phyloP scores from a whole-genome alignment of 768 basidiomycete genomes.

The Serendipita sp. region DNA sequence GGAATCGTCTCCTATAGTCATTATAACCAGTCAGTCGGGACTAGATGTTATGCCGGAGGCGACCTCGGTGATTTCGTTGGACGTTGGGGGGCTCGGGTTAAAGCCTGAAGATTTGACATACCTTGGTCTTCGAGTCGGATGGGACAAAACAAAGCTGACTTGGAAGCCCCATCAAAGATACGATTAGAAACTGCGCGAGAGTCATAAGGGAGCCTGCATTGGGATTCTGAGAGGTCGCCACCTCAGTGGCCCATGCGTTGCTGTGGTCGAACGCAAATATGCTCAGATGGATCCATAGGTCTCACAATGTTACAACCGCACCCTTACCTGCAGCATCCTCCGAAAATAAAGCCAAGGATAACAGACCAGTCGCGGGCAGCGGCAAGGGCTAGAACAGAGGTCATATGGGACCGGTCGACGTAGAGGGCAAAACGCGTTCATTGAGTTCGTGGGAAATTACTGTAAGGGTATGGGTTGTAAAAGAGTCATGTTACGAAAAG shows the following conservation, averaged over 20 bases:
- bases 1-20: background rate
- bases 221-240: constrained; percentile 50
- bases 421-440: background rate
- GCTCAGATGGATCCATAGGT: background rate
- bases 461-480: background rate
- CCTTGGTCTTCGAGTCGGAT: background rate
- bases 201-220: constrained; percentile 72
- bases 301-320: constrained; percentile 8
- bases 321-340: constrained; percentile 69
- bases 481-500: background rate
- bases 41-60: background rate
- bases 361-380: constrained; percentile 34
- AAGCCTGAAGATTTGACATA: background rate
- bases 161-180: constrained; percentile 60
- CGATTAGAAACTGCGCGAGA: constrained; percentile 66
- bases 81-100: background rate
- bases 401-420: background rate
- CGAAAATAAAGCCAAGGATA: constrained; percentile 64
- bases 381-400: background rate
- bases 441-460: background rate
- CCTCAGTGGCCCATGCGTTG: constrained; percentile 66
- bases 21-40: background rate
- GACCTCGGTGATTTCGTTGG: background rate
- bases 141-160: constrained; percentile 30
- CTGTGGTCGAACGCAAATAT: constrained; percentile 22